Evolutionary conservation across 2,329 filamentous ascomycete genomes (phyloP), one percentile per base, ranked within the genome.

Genomic region (Rachicladosporium sp.): DNA sequence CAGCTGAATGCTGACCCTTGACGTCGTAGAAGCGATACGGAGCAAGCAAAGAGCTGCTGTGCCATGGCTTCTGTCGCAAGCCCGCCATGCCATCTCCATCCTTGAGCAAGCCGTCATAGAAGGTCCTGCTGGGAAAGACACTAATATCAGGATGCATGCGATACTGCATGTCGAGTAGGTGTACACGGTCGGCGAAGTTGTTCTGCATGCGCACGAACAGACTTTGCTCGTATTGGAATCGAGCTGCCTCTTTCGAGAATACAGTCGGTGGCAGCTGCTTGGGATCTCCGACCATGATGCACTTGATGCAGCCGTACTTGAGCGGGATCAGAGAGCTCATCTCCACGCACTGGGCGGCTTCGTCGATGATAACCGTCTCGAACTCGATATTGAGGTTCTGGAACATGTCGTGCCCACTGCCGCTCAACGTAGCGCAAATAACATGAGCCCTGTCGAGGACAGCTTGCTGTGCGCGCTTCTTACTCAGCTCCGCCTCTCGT

Each of bases 71-170:
- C 43, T 70, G 66, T 35, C 91, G 81, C 38, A 93, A 68, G 40
- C 65, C 68, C 3, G 73, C 77, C 88, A 96, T 96, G 48, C 82
- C 74, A 44, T 73, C 74, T 15, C 93, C 91, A 59, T 98, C 87
- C 47, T 88, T 69, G 8, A 98, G 74, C 46, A 78, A 76, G 21
- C 84, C 78, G 56, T 96, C 86, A 64, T 98, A 98, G 64, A 98
- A 98, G 37, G 88, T 81, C 50, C 73, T 68, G 59, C 87, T 94
- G 1, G 93, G 91, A 60, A 95, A 98, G 38, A 69, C 62, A 60
- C 87, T 94, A 58, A 98, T 98, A 50, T 91, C 85, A 0, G 93
- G 91, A 64, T 98, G 91, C 93, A 98, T 98, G 63, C 91, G 91
- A 59, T 98, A 98, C 57, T 98, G 91, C 41, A 82, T 91, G 56